phyloP scores from a whole-genome alignment of 2,329 filamentous ascomycete species.

The Aspergillus chevalieri region DNA sequence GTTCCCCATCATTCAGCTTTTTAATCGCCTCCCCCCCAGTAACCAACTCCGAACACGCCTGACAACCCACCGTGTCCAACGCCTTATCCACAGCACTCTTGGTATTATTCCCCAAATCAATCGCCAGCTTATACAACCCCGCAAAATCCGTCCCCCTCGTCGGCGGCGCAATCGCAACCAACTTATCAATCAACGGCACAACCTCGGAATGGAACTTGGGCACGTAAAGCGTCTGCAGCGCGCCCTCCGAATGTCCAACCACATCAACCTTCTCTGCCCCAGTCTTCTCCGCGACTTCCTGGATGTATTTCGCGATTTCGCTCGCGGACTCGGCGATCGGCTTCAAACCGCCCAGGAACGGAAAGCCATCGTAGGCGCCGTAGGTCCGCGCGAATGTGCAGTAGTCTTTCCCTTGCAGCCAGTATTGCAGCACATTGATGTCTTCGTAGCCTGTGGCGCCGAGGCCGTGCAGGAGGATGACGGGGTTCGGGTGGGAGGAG shows the following conservation, averaged over 20 bases:
- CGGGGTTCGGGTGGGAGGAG: constrained; percentile 22
- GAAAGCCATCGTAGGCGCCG: constrained; percentile 33
- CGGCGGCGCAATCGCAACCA: constrained; percentile 32
- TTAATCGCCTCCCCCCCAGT: constrained; percentile 22
- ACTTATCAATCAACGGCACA: constrained; percentile 23
- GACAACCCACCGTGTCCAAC: constrained; percentile 24
- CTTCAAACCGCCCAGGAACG: constrained; percentile 34
- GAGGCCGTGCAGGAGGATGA: constrained; percentile 33
- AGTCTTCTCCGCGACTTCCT: constrained; percentile 29
- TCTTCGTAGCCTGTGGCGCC: constrained; percentile 35
- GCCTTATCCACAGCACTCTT: constrained; percentile 17
- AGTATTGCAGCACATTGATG: constrained; percentile 30
- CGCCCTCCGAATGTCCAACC: constrained; percentile 42
- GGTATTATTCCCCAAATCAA: constrained; percentile 21
- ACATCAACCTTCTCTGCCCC: constrained; percentile 35
- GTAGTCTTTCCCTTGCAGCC: constrained; percentile 33
- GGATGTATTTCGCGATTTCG: constrained; percentile 37
- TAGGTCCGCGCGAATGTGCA: constrained; percentile 41
- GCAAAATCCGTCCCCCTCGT: constrained; percentile 29
- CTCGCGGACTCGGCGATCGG: constrained; percentile 33
- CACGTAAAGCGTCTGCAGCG: constrained; percentile 36
- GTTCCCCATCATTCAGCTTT: constrained; percentile 26
- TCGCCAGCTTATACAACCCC: constrained; percentile 23
- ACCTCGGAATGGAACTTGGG: constrained; percentile 31
- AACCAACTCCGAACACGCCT: constrained; percentile 29